phyloP scores from a whole-genome alignment of 441 rosid genomes.

The Euphorbia schlechtendalii region DNA sequence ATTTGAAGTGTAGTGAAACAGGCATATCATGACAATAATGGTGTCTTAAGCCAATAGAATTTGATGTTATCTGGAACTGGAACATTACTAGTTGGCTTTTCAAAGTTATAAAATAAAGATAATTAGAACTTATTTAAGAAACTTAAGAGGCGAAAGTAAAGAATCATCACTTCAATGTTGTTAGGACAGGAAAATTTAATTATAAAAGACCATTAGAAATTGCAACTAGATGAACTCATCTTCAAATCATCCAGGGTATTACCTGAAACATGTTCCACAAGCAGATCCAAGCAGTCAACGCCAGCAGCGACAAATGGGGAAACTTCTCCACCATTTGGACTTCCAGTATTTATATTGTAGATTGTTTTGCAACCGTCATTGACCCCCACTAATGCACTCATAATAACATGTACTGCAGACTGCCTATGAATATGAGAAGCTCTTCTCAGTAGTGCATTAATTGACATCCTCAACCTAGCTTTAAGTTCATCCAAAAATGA shows the following conservation, averaged over 20 bases:
- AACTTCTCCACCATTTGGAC: conserved; percentile 54
- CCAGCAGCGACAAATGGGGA: conserved; percentile 75
- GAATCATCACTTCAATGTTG: neutral
- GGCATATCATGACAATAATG: no score
- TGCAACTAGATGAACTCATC: conserved; percentile 2
- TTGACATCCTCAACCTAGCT: conserved; percentile 62
- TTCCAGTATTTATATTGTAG: conserved; percentile 50
- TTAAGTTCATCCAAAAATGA: conserved; percentile 55
- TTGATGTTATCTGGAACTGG: no score
- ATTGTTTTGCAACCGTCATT: conserved; percentile 36
- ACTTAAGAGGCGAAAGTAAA: conserved; percentile 2
- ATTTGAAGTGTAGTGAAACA: no score
- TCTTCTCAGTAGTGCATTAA: conserved; percentile 49
- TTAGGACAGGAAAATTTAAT: neutral
- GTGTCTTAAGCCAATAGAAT: no score
- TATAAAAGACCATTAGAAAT: neutral
- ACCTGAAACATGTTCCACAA: conserved; percentile 84
- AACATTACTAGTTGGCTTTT: no score
- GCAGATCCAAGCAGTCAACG: conserved; percentile 78
- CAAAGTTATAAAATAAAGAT: neutral
- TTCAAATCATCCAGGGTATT: conserved; percentile 15
- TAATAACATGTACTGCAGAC: conserved; percentile 64
- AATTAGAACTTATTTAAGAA: neutral
- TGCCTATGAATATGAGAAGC: conserved; percentile 58
- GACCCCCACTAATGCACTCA: conserved; percentile 78